These are phyloP conservation scores for Tolypocladium capitatum DNA, from an alignment of 2,329 filamentous ascomycete genomes.

Conservation along the genomic window DNA sequence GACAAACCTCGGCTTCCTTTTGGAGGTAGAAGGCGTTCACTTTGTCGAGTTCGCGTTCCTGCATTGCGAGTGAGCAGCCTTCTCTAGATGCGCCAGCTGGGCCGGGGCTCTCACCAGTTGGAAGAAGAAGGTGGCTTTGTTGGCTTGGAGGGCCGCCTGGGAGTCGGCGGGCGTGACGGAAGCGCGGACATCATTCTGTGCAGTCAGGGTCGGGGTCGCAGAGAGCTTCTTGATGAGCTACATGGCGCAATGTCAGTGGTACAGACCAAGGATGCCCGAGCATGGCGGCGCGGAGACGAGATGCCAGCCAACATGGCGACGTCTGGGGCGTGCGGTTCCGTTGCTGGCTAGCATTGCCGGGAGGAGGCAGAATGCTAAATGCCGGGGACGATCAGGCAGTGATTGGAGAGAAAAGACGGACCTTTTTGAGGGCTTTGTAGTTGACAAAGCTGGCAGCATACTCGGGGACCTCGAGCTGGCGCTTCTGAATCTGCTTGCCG, in stretches of 20 bases:
- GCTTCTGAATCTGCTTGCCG: slow-evolving; percentile 98
- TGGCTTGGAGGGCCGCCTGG: slow-evolving; percentile 84
- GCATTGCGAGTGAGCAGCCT: slow-evolving; percentile 2
- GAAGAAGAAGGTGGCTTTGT: slow-evolving; percentile 98
- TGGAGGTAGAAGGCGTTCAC: slow-evolving; percentile 97
- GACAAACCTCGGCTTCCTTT: slow-evolving; percentile 85
- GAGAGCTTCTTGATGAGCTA: slow-evolving; percentile 98
- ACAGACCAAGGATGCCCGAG: neutral
- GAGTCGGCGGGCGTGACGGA: slow-evolving; percentile 47
- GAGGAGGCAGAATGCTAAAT: neutral
- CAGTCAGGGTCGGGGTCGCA: slow-evolving; percentile 70
- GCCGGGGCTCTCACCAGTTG: slow-evolving; percentile 54
- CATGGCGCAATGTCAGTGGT: slow-evolving; percentile 4
- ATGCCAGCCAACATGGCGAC: neutral
- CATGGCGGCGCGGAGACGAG: neutral
- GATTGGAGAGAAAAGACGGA: slow-evolving; percentile 20
- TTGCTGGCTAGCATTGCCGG: neutral
- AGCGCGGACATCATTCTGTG: slow-evolving; percentile 53
- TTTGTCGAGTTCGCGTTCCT: slow-evolving; percentile 97
- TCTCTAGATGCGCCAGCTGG: neutral
- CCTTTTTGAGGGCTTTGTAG: slow-evolving; percentile 99
- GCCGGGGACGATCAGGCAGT: neutral
- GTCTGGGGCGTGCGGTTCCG: neutral
- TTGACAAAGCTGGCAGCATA: slow-evolving; percentile 99
- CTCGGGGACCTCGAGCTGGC: slow-evolving; percentile 96